Evolutionary conservation across 768 basidiomycete species (phyloP).

Genomic region (Kwoniella heveanensis): DNA sequence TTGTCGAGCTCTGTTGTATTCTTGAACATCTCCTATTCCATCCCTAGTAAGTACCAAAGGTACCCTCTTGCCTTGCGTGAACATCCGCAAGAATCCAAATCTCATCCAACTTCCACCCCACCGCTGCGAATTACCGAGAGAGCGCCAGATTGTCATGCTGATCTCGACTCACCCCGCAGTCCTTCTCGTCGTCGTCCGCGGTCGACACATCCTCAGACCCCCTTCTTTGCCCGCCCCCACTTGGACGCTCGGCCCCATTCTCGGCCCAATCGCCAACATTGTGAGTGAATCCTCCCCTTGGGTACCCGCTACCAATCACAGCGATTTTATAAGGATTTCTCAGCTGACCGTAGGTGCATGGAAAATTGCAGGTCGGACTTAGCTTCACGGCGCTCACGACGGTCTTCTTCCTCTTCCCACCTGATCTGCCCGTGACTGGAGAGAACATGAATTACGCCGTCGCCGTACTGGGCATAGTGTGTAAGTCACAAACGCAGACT

Average conservation of each 20-base stretch:
- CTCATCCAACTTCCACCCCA: too few relatives aligned
- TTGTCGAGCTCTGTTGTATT: slow-evolving; percentile 47
- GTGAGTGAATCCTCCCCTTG: slow-evolving; percentile 15
- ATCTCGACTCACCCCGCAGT: slow-evolving; percentile 8
- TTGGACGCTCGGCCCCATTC: slow-evolving; percentile 51
- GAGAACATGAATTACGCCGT: slow-evolving; percentile 48
- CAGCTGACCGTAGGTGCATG: background rate
- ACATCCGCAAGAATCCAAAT: too few relatives aligned
- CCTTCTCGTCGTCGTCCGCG: slow-evolving; percentile 38
- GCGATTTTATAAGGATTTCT: slow-evolving; percentile 2
- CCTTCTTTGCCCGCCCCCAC: slow-evolving; percentile 52
- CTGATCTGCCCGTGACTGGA: slow-evolving; percentile 39
- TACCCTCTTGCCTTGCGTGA: too few relatives aligned
- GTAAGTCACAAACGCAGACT: slow-evolving; percentile 15
- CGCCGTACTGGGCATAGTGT: slow-evolving; percentile 47
- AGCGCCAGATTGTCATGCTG: too few relatives aligned
- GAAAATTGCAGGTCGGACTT: slow-evolving; percentile 31
- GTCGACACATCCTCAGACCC: slow-evolving; percentile 29
- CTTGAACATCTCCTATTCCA: slow-evolving; percentile 46
- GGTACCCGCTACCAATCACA: too few relatives aligned
- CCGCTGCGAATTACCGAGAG: too few relatives aligned
- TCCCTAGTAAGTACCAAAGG: slow-evolving; percentile 43
- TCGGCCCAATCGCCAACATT: slow-evolving; percentile 39
- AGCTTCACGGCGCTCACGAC: slow-evolving; percentile 52
- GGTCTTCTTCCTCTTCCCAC: slow-evolving; percentile 53